These are phyloP conservation scores for Rhynchosporium secalis DNA, from an alignment of 2,329 filamentous ascomycete genomes.

Conservation along the genomic window DNA sequence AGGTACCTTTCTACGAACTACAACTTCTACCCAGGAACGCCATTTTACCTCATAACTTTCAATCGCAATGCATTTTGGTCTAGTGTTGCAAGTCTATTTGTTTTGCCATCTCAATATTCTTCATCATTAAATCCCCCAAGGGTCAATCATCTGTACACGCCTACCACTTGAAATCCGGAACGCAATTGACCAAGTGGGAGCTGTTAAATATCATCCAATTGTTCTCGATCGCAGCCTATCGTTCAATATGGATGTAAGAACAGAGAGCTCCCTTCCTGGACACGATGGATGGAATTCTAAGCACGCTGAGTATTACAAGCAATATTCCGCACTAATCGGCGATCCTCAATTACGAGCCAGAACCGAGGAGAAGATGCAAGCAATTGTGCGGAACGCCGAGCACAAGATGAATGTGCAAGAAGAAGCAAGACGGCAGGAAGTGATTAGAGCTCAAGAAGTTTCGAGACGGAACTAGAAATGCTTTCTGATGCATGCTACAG, in stretches of 20 bases:
- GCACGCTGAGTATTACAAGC: not conserved
- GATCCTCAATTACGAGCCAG: not conserved
- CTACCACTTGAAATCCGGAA: not conserved
- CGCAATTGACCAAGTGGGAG: not conserved
- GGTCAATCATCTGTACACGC: not conserved
- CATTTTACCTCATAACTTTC: not conserved
- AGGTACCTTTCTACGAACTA: not conserved
- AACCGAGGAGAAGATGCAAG: not conserved
- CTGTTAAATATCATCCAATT: not conserved
- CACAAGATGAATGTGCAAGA: not conserved
- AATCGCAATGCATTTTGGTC: not conserved
- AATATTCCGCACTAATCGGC: not conserved
- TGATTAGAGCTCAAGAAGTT: not conserved
- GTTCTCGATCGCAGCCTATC: not conserved
- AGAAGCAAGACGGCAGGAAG: not conserved
- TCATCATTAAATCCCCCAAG: not conserved
- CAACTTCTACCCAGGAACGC: not conserved
- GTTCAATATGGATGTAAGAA: not conserved
- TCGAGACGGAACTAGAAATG: not conserved
- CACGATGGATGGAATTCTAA: not conserved
- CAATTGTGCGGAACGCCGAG: not conserved
- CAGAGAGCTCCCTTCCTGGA: not conserved
- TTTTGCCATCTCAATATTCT: not conserved
- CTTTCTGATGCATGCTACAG: too few relatives aligned
- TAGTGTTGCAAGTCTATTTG: not conserved